Evolutionary conservation across 768 basidiomycete genomes (phyloP).

Genomic region (Leccinum subtestaceum): DNA sequence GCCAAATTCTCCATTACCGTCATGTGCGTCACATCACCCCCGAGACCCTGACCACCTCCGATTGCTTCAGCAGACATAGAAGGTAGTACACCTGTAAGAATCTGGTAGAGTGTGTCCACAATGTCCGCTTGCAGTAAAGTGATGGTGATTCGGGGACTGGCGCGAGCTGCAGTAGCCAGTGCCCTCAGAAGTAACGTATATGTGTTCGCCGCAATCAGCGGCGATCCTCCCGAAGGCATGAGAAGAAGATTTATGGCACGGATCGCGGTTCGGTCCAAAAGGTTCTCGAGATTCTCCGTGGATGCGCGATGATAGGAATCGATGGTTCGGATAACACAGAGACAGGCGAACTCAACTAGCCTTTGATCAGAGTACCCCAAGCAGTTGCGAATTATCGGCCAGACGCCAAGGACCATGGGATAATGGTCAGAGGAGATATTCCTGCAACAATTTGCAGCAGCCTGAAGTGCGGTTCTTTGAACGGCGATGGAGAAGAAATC

Average conservation of each 20-base stretch:
- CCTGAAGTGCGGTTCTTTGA: slow-evolving; percentile 93
- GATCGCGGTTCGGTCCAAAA: slow-evolving; percentile 79
- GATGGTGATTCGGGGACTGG: slow-evolving; percentile 84
- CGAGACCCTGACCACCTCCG: slow-evolving; percentile 68
- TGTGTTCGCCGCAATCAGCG: slow-evolving; percentile 80
- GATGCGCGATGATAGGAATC: slow-evolving; percentile 88
- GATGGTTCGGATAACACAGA: slow-evolving; percentile 91
- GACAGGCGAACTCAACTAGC: slow-evolving; percentile 94
- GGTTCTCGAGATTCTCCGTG: slow-evolving; percentile 79
- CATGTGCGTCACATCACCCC: slow-evolving; percentile 92
- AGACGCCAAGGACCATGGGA: slow-evolving; percentile 82
- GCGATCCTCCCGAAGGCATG: slow-evolving; percentile 81
- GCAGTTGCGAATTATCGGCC: slow-evolving; percentile 92
- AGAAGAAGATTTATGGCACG: slow-evolving; percentile 83
- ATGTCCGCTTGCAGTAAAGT: slow-evolving; percentile 89
- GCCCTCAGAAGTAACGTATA: slow-evolving; percentile 87
- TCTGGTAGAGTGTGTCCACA: slow-evolving; percentile 90
- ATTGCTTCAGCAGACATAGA: slow-evolving; percentile 53
- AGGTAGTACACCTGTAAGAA: slow-evolving; percentile 91
- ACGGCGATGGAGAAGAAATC: slow-evolving; percentile 99
- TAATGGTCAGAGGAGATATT: slow-evolving; percentile 89
- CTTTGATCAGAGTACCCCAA: slow-evolving; percentile 91
- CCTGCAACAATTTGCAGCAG: slow-evolving; percentile 95
- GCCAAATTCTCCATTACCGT: slow-evolving; percentile 97
- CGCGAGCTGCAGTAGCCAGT: slow-evolving; percentile 81